These are phyloP conservation scores for Yamadazyma laniorum DNA, from an alignment of 805 yeast species.

Conservation along the genomic window DNA sequence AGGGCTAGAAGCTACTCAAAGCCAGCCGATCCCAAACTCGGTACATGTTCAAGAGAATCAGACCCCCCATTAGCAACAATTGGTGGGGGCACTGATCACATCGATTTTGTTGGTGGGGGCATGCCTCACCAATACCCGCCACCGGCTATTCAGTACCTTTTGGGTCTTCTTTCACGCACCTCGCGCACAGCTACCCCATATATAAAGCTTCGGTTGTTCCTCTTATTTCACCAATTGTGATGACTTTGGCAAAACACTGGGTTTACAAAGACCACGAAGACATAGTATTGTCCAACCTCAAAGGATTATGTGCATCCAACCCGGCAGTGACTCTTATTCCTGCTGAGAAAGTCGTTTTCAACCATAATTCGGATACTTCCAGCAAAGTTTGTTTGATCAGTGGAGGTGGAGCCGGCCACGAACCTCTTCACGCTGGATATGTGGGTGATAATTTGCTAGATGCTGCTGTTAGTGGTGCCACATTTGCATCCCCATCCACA, in stretches of 20 bases:
- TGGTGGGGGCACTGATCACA: too few relatives aligned
- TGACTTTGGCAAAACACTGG: constrained; percentile 49
- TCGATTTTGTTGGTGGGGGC: too few relatives aligned
- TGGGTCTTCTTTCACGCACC: too few relatives aligned
- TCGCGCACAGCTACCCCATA: too few relatives aligned
- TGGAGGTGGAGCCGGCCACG: constrained; percentile 97
- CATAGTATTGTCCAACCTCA: constrained; percentile 46
- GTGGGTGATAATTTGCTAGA: constrained; percentile 81
- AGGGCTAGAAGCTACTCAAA: too few relatives aligned
- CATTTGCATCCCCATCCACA: constrained; percentile 96
- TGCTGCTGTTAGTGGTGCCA: constrained; percentile 85
- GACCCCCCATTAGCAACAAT: too few relatives aligned
- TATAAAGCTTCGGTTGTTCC: too few relatives aligned
- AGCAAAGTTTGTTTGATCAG: constrained; percentile 70
- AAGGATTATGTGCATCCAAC: constrained; percentile 52
- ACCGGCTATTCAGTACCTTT: too few relatives aligned
- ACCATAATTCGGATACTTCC: constrained; percentile 33
- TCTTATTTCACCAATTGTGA: too few relatives aligned
- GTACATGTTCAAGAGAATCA: too few relatives aligned
- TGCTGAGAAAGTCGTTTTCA: constrained; percentile 54
- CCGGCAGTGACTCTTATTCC: constrained; percentile 56
- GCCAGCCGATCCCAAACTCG: too few relatives aligned
- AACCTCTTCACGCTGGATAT: constrained; percentile 89
- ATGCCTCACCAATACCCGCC: too few relatives aligned
- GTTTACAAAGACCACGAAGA: constrained; percentile 42